Percentiles rank a stretch among this genome's conserved stretches.
Conservation (phyloP, 768 basidiomycete species). For the Tricholoma matsutake region DNA sequence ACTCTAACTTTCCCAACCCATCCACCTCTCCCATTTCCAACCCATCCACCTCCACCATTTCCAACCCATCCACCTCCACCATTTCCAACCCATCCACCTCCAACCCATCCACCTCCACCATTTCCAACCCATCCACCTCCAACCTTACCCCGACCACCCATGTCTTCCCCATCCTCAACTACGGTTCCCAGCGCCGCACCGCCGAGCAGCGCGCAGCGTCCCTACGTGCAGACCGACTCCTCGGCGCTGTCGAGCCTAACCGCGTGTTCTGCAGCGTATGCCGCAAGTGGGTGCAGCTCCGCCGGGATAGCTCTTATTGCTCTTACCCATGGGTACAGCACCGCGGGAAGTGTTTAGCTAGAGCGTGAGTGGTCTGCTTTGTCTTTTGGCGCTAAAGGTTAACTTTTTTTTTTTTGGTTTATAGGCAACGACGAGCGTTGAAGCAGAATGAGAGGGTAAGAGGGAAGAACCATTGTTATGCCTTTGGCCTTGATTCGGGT, state of each 20-base stretch:
- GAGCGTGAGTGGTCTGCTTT: constrained; percentile 47
- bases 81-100: neutral
- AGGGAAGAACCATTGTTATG: constrained; percentile 19
- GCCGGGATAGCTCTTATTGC: constrained; percentile 76
- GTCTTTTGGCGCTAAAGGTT: neutral
- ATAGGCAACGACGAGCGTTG: constrained; percentile 53
- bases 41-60: neutral
- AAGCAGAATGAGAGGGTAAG: constrained; percentile 36
- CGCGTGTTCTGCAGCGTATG: constrained; percentile 73
- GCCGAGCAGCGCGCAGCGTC: constrained; percentile 77
- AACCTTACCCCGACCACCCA: constrained; percentile 1
- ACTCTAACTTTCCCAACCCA: neutral
- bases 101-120: neutral
- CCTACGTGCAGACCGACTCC: constrained; percentile 59
- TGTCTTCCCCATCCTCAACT: constrained; percentile 9
- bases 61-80: neutral
- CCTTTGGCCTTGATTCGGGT: neutral
- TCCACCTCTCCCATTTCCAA: neutral
- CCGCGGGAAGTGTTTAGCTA: constrained; percentile 68
- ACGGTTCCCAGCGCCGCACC: constrained; percentile 69
- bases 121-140: neutral
- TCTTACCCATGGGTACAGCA: constrained; percentile 83
- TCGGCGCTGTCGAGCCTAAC: constrained; percentile 72
- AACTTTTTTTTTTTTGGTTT: constrained; percentile 1
- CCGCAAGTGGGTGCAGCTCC: constrained; percentile 78